phyloP scores from a whole-genome alignment of 371 early-diverging fungal genomes.

The Rhizopus arrhizus region DNA sequence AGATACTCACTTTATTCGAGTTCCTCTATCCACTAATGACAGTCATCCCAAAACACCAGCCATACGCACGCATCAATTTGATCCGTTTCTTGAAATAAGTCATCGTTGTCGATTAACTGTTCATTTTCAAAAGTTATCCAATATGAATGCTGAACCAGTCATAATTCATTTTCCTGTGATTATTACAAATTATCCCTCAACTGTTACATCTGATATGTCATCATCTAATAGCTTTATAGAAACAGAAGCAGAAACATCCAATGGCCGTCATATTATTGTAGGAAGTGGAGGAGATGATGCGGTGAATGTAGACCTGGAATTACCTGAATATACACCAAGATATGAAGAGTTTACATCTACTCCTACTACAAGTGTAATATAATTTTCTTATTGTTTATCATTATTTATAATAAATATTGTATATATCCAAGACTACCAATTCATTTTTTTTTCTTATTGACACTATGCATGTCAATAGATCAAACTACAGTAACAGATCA shows the following conservation, averaged over 20 bases:
- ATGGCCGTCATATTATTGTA: not conserved
- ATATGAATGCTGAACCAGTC: conserved; percentile 25
- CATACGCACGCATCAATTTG: conserved; percentile 42
- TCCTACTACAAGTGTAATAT: no score
- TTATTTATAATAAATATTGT: no score
- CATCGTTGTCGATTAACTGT: conserved; percentile 37
- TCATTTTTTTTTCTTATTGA: no score
- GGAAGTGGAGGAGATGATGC: conserved; percentile 46
- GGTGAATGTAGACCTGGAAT: conserved; percentile 42
- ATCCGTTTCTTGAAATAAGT: conserved; percentile 48
- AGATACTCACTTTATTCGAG: conserved; percentile 49
- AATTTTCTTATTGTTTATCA: no score
- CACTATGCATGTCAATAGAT: no score
- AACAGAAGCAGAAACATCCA: conserved; percentile 2
- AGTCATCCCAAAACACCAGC: conserved; percentile 16
- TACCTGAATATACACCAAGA: conserved; percentile 55
- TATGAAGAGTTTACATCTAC: conserved; percentile 25
- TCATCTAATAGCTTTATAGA: conserved; percentile 3
- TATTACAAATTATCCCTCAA: conserved; percentile 43
- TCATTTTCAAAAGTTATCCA: conserved; percentile 31
- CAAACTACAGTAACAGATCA: no score
- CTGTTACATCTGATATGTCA: conserved; percentile 9
- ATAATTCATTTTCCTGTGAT: conserved; percentile 47
- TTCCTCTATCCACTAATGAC: conserved; percentile 29
- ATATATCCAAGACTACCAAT: no score